phyloP scores from a whole-genome alignment of 345 rosid species.

The Lepidium africanum region DNA sequence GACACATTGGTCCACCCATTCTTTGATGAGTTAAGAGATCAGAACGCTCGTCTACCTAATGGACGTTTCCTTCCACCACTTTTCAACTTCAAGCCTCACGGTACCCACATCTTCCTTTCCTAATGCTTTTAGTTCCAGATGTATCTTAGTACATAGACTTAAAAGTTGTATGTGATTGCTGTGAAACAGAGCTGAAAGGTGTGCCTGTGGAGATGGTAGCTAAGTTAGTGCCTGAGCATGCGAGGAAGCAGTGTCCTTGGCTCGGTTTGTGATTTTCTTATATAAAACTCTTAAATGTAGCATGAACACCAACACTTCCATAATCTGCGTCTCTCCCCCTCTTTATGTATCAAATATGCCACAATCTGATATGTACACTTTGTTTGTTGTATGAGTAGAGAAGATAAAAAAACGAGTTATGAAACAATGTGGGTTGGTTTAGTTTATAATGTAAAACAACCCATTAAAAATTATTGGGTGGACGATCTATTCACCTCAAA shows the following conservation, averaged over 20 bases:
- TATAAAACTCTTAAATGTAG: slow-evolving; percentile 1
- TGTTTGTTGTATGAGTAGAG: slow-evolving; percentile 30
- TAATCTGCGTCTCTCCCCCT: neutral
- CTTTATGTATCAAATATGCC: slow-evolving; percentile 21
- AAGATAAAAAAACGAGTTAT: neutral
- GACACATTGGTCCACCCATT: slow-evolving; percentile 89
- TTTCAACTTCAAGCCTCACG: slow-evolving; percentile 83
- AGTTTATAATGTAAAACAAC: slow-evolving; percentile 11
- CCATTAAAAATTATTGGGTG: neutral
- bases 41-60: slow-evolving; percentile 67
- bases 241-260: slow-evolving; percentile 74
- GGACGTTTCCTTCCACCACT: slow-evolving; percentile 86
- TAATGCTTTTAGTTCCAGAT: neutral
- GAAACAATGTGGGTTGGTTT: neutral
- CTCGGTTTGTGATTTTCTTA: slow-evolving; percentile 47
- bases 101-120: slow-evolving; percentile 24
- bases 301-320: neutral
- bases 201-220: slow-evolving; percentile 55
- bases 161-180: neutral
- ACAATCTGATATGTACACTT: slow-evolving; percentile 18
- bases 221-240: slow-evolving; percentile 79
- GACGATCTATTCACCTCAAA: too few species aligned
- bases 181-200: slow-evolving; percentile 69
- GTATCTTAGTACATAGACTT: neutral
- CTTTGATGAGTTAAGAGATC: slow-evolving; percentile 90